phyloP scores from a whole-genome alignment of 495 filamentous ascomycete genomes.

The Chlorociboria aeruginascens region DNA sequence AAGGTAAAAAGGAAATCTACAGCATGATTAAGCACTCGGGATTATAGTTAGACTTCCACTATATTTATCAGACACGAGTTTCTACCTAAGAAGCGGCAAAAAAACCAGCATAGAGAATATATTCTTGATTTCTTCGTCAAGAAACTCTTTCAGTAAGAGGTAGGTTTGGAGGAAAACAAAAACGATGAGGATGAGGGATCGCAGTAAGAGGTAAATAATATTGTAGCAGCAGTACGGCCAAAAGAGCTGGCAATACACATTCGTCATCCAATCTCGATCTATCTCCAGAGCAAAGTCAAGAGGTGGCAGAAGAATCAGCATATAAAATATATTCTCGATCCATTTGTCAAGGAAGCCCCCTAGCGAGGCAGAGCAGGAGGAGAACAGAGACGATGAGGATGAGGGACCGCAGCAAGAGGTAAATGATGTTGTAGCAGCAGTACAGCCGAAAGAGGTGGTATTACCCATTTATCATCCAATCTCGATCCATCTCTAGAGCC shows the following conservation, averaged over 20 bases:
- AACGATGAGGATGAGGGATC: neutral
- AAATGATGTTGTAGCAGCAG: neutral
- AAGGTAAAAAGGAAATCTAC: too few species aligned
- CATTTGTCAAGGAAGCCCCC: too few species aligned
- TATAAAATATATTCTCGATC: too few species aligned
- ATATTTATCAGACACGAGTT: too few species aligned
- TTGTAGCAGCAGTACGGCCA: neutral
- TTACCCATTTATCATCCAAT: constrained; percentile 2
- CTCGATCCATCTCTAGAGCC: neutral
- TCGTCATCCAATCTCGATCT: neutral
- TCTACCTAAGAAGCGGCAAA: too few species aligned
- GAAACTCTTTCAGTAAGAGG: too few species aligned
- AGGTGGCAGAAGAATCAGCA: too few species aligned
- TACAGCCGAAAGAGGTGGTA: neutral
- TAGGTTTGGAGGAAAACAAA: neutral
- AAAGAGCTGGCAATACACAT: constrained; percentile 2
- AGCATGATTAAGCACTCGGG: too few species aligned
- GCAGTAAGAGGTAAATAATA: constrained; percentile 1
- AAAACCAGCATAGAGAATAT: too few species aligned
- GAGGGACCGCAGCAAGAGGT: neutral
- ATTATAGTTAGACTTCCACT: too few species aligned
- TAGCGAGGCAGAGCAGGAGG: neutral
- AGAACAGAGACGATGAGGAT: neutral
- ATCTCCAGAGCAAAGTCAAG: too few species aligned
- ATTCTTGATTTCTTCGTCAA: too few species aligned